These are phyloP conservation scores for Cantharellus cinnabarinus DNA, from an alignment of 768 basidiomycete species.

Conservation along the genomic window DNA sequence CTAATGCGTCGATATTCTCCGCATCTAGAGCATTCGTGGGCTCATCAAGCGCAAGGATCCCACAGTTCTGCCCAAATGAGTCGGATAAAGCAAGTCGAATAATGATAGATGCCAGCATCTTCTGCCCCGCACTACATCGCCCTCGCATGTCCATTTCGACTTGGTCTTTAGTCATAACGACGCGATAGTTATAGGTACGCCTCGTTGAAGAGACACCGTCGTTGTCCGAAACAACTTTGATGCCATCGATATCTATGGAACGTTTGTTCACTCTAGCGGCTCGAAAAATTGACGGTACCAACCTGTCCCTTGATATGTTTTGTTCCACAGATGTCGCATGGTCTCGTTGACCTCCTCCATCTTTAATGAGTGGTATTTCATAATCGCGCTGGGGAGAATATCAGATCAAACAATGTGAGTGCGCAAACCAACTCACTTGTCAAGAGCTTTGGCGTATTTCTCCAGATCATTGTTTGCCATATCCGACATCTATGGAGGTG, in stretches of 20 bases:
- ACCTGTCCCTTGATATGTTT: constrained; percentile 98
- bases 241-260: constrained; percentile 79
- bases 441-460: constrained; percentile 92
- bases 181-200: constrained; percentile 92
- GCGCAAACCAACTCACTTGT: constrained; percentile 42
- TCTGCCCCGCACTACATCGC: constrained; percentile 93
- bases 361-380: constrained; percentile 93
- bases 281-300: constrained; percentile 10
- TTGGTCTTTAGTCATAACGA: constrained; percentile 98
- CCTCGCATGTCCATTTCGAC: constrained; percentile 99
- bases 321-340: constrained; percentile 94
- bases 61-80: constrained; percentile 94
- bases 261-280: neutral
- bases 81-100: constrained; percentile 94
- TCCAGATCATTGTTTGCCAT: constrained; percentile 95
- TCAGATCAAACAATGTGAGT: constrained; percentile 7
- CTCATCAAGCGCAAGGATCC: constrained; percentile 92
- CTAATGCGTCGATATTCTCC: constrained; percentile 90
- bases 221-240: constrained; percentile 82
- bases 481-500: constrained; percentile 57
- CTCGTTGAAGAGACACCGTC: constrained; percentile 71
- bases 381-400: constrained; percentile 39
- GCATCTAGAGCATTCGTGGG: constrained; percentile 93
- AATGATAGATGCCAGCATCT: constrained; percentile 95
- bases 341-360: constrained; percentile 99